Evolutionary conservation across 768 basidiomycete species (phyloP), one percentile per base, ranked within the genome.

Genomic region (Mycena chlorophos): DNA sequence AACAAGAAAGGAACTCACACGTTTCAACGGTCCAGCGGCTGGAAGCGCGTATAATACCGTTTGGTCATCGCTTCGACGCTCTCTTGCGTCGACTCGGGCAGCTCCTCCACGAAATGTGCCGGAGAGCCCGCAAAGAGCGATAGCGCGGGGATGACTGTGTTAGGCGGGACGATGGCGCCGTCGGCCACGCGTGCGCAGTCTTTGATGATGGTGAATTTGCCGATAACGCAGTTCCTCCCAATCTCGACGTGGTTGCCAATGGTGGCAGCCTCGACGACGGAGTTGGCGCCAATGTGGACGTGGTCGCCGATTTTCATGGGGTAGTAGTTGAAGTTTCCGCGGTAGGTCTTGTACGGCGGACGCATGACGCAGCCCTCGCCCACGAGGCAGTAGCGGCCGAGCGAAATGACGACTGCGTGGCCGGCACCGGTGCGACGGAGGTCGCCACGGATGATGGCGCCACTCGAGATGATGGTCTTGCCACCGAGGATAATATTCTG

Each of bases 401-500:
- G 75, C 8, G 90, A 90, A 34, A 99, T 91, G 49, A 95, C 93
- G 4, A 97, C 94, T 4, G 94, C 89, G 78, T 94, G 91, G 2
- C 93, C 93, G 29, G 91, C 87, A 5, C 91, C 92, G 10, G 93
- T 89, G 37, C 95, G 78, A 43, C 94, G 80, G 51, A 99, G 77
- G 68, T 99, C 97, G 2, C 97, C 97, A 46, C 97, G 87, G 48
- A 99, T 88, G 52, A 98, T 92, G 8, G 91, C 91, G 19, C 86
- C 83, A 56, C 83, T 88, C 1, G 94, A 89, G 56, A 99, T 95
- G 69, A 98, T 93, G 2, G 94, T 94, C 75, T 98, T 97, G 43
- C 96, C 97, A 37, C 93, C 94, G 14, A 99, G 85, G 58, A 98
- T 93, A 69, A 98, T 99, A 69, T 97, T 98, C 71, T 94, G 89